Evolutionary conservation across 2,329 filamentous ascomycete genomes (phyloP).

Genomic region (Teratosphaeria nubilosa): DNA sequence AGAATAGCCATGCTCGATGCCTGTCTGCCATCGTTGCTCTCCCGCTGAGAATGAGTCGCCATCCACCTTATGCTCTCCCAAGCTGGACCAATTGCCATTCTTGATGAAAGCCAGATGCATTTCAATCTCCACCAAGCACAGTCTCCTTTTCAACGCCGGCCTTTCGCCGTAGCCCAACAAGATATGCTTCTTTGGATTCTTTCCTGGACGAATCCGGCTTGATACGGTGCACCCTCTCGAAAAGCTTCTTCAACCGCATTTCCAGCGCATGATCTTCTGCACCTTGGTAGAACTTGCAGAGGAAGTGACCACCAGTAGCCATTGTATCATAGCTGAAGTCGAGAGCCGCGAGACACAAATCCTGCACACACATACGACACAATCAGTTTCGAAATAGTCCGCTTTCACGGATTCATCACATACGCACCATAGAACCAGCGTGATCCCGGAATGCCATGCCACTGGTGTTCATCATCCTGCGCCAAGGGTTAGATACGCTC

Average conservation of each 20-base stretch:
- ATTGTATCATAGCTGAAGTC: constrained; percentile 79
- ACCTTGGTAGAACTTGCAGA: constrained; percentile 97
- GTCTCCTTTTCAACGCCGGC: constrained; percentile 36
- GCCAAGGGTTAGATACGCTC: constrained; percentile 89
- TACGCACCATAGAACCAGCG: constrained; percentile 79
- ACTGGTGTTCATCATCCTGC: constrained; percentile 99
- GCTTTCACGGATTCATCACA: too few species aligned
- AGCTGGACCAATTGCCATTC: too few species aligned
- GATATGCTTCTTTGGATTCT: constrained; percentile 66
- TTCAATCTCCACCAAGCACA: constrained; percentile 24
- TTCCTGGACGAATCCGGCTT: constrained; percentile 86
- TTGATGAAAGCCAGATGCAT: background rate
- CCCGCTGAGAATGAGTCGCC: too few species aligned
- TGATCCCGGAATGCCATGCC: constrained; percentile 81
- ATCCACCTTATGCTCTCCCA: too few species aligned
- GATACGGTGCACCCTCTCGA: constrained; percentile 69
- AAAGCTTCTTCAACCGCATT: constrained; percentile 61
- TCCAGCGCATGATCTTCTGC: constrained; percentile 74
- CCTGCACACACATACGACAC: constrained; percentile 41
- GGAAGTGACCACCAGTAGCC: constrained; percentile 71
- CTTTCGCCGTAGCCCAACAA: constrained; percentile 68
- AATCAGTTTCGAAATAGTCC: too few species aligned
- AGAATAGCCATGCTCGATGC: too few species aligned
- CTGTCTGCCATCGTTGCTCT: too few species aligned
- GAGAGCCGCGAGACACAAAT: constrained; percentile 79